Conservation (phyloP, 177 flowering plant genomes). For the Vitis hybrid region DNA sequence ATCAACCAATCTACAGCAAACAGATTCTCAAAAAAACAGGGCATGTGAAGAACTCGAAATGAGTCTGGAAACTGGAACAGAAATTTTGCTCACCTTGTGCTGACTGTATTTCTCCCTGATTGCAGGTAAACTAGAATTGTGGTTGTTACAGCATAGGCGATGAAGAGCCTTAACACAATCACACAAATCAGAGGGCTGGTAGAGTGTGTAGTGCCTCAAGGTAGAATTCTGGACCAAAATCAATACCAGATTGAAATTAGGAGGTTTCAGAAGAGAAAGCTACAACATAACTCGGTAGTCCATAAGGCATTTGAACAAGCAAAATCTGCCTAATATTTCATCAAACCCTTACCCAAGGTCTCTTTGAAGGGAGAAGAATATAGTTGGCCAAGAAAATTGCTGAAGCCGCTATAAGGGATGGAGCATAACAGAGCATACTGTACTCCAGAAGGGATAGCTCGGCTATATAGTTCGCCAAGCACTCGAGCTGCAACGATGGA, state of each 20-base stretch:
- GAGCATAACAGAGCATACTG: constrained; percentile 74
- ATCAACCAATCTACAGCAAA: no score
- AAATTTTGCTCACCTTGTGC: constrained; percentile 67
- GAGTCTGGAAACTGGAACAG: background rate
- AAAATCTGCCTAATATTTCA: background rate
- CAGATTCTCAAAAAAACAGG: no score
- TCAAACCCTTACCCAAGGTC: constrained; percentile 79
- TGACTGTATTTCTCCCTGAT: constrained; percentile 93
- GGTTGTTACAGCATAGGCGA: constrained; percentile 49
- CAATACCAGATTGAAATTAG: no score
- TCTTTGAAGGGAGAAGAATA: constrained; percentile 60
- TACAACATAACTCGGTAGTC: background rate
- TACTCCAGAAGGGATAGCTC: constrained; percentile 92
- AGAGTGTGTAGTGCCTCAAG: constrained; percentile 77
- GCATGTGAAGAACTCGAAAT: no score
- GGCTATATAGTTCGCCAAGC: constrained; percentile 83
- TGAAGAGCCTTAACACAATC: constrained; percentile 79
- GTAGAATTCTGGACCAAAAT: constrained; percentile 65
- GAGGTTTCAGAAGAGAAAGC: background rate
- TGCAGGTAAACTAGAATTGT: constrained; percentile 66
- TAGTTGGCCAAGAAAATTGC: constrained; percentile 80
- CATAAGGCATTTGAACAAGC: background rate
- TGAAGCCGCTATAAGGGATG: constrained; percentile 90
- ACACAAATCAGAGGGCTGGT: constrained; percentile 63
- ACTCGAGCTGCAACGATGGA: constrained; percentile 78